These are phyloP conservation scores for Oryza meridionalis DNA, from an alignment of 176 grass and related monocot species.

Conservation along the genomic window DNA sequence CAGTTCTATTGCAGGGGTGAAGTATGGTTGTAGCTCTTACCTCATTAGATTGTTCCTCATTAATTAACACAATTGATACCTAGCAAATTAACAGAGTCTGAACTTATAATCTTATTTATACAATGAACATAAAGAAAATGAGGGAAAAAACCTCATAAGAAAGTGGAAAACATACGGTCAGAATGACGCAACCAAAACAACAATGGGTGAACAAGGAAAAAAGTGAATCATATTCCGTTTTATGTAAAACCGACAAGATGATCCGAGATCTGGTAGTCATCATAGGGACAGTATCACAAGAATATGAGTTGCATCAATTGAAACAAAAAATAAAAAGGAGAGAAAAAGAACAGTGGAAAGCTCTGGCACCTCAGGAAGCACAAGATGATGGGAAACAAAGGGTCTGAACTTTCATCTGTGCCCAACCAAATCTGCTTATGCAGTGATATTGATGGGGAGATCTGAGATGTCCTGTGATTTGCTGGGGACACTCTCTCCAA, in stretches of 20 bases:
- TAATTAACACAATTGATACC: no score
- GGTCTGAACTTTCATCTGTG: background rate
- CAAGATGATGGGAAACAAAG: constrained; percentile 26
- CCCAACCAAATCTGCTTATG: constrained; percentile 12
- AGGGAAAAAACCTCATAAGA: no score
- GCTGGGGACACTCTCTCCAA: constrained; percentile 12
- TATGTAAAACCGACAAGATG: background rate
- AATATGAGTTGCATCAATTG: background rate
- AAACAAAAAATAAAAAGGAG: background rate
- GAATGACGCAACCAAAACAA: background rate
- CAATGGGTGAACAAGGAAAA: background rate
- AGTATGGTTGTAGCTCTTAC: no score
- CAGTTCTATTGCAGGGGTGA: no score
- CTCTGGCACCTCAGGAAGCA: background rate
- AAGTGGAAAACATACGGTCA: background rate
- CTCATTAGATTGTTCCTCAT: no score
- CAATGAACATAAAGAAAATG: no score
- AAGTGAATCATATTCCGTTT: background rate
- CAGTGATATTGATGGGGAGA: constrained; percentile 24
- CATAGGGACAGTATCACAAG: background rate
- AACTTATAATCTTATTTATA: no score
- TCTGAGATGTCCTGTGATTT: constrained; percentile 39
- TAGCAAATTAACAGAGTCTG: no score
- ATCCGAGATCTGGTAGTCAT: background rate
- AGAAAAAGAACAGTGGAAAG: background rate